Base-by-base conservation (phyloP, 2,329 filamentous ascomycete genomes). In the Calonectria crousiana region DNA sequence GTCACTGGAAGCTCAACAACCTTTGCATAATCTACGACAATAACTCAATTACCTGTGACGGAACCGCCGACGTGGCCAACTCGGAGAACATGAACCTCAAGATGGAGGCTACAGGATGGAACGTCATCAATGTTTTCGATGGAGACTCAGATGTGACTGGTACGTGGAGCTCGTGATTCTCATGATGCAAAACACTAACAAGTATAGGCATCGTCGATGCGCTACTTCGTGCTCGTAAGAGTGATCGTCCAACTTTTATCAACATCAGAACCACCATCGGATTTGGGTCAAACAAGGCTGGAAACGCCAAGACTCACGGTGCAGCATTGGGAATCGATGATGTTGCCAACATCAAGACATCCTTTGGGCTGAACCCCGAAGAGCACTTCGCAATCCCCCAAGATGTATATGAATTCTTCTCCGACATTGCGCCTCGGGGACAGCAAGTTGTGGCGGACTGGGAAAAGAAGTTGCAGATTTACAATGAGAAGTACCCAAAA, bases 31-130 rank as follows among this genome's bases (percentile, higher is more conserved):
- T 91, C 56, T 92, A 92, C 75, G 90, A 92, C 75, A 91, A 92
- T 81, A 92, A 92, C 80, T 88, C 90, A 76, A 84, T 92, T 60
- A 91, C 90, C 6, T 92, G 90, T 77, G 90, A 92, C 72, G 90
- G 90, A 1, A 87, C 85, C 2, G 86, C 91, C 3, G 89, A 91
- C 53, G 77, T 84, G n/a, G 79, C 83, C 88, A 90, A 89, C 74
- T 89, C 86, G 0, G 90, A 92, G 76, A 89, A 92, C 53, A 84
- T 91, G 76, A 91, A 92, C 71, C 81, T 84, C 8, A 92, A 91
- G 81, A 91, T 92, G 89, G 82, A 85, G 4, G 89, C 90, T 8
- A 88, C 85, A 44, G 89, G 89, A 2, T 92, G 89, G 89, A 78
- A 91, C 23, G 89, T 92, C 0, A 84, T 91, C 6, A 88, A 91